These are phyloP conservation scores for Cyclotella kingstonii DNA, from an alignment of 108 stramenopile genomes.

Conservation along the genomic window DNA sequence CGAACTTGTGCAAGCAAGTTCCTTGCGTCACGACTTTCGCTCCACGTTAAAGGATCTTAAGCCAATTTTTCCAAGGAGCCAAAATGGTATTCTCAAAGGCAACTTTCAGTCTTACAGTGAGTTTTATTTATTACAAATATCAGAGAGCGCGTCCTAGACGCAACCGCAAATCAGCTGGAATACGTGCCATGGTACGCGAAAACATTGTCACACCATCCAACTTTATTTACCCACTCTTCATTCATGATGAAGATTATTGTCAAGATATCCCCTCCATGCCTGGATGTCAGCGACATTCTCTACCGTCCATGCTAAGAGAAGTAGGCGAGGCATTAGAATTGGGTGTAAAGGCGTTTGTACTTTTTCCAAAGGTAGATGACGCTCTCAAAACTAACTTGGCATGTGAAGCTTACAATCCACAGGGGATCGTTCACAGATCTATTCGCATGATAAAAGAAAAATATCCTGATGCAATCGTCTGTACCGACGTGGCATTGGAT, in stretches of 20 bases:
- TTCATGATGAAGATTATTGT: constrained; percentile 91
- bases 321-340: constrained; percentile 83
- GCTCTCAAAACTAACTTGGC: constrained; percentile 93
- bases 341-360: constrained; percentile 91
- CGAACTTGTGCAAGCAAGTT: too few relatives aligned
- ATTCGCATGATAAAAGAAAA: constrained; percentile 93
- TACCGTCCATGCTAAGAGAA: constrained; percentile 87
- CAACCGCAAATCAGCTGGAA: constrained; percentile 90
- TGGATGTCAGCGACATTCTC: constrained; percentile 89
- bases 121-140: background rate
- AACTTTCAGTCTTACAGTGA: too few relatives aligned
- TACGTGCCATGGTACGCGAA: constrained; percentile 96
- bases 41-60: too few relatives aligned
- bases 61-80: too few relatives aligned
- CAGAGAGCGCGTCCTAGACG: constrained; percentile 89
- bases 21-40: too few relatives aligned
- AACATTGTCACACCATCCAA: constrained; percentile 92
- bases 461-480: constrained; percentile 87
- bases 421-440: constrained; percentile 93
- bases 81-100: too few relatives aligned
- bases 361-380: constrained; percentile 96
- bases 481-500: constrained; percentile 96
- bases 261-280: constrained; percentile 92
- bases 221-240: constrained; percentile 98
- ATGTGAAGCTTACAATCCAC: constrained; percentile 95